A percentile compares a stretch with the other conserved stretches of the same genome.
These are phyloP conservation scores for Malus fusca DNA, from an alignment of 306 rosid species.

Conservation along the genomic window DNA sequence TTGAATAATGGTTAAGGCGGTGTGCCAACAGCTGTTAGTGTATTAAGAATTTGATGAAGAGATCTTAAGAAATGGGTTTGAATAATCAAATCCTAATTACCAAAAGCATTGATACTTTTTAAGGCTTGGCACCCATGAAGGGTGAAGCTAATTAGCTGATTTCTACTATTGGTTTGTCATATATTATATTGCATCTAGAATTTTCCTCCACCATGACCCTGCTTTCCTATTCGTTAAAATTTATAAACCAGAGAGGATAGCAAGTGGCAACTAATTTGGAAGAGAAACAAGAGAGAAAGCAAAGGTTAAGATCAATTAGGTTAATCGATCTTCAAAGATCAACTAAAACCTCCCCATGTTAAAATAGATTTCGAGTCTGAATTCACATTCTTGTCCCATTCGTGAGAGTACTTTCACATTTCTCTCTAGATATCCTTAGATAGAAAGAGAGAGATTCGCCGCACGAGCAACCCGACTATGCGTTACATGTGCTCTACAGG, in stretches of 20 bases:
- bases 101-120: neutral
- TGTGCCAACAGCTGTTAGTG: slow-evolving; percentile 3
- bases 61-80: neutral
- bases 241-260: neutral
- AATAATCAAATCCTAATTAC: neutral
- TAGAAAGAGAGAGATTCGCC: too few species aligned
- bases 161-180: neutral
- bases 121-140: slow-evolving; percentile 3
- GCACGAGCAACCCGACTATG: too few species aligned
- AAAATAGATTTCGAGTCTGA: too few species aligned
- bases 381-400: too few species aligned
- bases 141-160: slow-evolving; percentile 9
- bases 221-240: neutral
- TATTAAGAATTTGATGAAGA: neutral
- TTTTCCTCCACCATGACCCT: neutral
- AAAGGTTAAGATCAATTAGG: neutral
- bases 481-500: too few species aligned
- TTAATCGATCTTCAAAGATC: neutral
- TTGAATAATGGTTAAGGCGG: neutral
- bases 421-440: too few species aligned
- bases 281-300: neutral
- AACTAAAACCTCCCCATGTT: too few species aligned
- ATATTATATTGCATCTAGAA: neutral
- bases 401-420: too few species aligned
- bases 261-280: neutral